Conservation (phyloP, 129 eudicot species). For the Apium graveolens region DNA sequence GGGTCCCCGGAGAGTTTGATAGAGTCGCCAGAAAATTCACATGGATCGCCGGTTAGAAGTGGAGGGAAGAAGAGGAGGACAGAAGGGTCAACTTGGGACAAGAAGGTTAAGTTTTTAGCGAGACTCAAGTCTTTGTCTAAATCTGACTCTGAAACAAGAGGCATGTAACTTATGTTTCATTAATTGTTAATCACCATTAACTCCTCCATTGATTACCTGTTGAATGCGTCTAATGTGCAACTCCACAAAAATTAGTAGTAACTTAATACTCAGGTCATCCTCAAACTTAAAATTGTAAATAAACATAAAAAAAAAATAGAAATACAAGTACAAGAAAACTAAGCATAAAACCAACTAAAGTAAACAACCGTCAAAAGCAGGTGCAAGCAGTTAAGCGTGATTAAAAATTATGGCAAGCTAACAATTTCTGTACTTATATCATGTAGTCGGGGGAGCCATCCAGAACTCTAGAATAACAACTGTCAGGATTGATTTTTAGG, state of each 20-base stretch:
- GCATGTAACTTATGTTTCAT: constrained; percentile 1
- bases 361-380: no score
- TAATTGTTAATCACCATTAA: no score
- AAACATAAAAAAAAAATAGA: no score
- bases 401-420: not conserved
- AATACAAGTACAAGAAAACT: no score
- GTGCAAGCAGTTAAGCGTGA: not conserved
- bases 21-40: constrained; percentile 22
- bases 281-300: no score
- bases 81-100: constrained; percentile 25
- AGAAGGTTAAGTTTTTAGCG: constrained; percentile 27
- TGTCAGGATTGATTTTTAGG: not conserved
- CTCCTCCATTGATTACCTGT: no score
- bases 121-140: constrained; percentile 34
- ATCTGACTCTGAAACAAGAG: constrained; percentile 35
- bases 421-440: not conserved
- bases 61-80: constrained; percentile 28
- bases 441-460: not conserved
- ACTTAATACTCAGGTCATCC: no score
- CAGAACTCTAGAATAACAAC: not conserved
- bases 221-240: no score
- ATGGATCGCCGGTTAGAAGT: constrained; percentile 7
- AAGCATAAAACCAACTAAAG: no score
- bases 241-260: no score
- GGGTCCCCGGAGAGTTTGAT: constrained; percentile 22